These are phyloP conservation scores for Otatea glauca DNA, from an alignment of 176 grass and related monocot species.

Conservation along the genomic window DNA sequence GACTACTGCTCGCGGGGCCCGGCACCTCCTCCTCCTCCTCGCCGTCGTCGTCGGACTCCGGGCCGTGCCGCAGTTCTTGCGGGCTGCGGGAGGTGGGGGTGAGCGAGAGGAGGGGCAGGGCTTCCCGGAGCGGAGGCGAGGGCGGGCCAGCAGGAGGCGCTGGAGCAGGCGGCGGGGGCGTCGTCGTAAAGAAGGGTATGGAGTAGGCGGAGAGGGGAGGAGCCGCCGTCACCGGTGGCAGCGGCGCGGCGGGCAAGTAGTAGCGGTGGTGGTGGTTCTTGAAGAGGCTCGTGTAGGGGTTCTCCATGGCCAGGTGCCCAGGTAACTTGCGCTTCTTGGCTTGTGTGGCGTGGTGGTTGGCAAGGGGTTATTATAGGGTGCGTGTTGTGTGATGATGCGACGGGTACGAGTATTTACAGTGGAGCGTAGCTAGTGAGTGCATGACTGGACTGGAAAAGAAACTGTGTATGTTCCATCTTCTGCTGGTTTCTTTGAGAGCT, in stretches of 20 bases:
- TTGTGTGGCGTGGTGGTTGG: constrained; percentile 49
- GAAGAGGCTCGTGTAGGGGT: constrained; percentile 72
- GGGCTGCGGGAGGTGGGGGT: constrained; percentile 30
- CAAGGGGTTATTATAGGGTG: constrained; percentile 48
- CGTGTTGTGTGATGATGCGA: not conserved
- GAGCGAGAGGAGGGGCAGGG: constrained; percentile 84
- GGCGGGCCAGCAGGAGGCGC: constrained; percentile 22
- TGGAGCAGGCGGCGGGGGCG: not conserved
- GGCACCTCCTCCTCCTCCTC: constrained; percentile 14
- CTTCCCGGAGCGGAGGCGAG: constrained; percentile 85
- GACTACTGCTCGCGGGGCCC: not conserved
- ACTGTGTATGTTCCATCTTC: not conserved
- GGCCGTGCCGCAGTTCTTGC: not conserved
- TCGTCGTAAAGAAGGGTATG: constrained; percentile 31
- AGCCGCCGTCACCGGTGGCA: not conserved
- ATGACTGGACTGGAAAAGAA: not conserved
- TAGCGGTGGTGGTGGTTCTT: constrained; percentile 51
- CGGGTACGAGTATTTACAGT: not conserved
- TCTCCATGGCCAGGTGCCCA: constrained; percentile 65
- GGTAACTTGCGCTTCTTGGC: not conserved
- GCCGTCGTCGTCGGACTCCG: not conserved
- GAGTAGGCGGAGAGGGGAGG: not conserved
- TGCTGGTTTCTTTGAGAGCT: not conserved
- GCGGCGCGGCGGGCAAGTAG: constrained; percentile 20
- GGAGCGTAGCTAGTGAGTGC: not conserved